A percentile compares a stretch with the other conserved stretches of the same genome.
These are phyloP conservation scores for Candida methanosorbosa DNA, from an alignment of 805 yeast species.

Conservation along the genomic window DNA sequence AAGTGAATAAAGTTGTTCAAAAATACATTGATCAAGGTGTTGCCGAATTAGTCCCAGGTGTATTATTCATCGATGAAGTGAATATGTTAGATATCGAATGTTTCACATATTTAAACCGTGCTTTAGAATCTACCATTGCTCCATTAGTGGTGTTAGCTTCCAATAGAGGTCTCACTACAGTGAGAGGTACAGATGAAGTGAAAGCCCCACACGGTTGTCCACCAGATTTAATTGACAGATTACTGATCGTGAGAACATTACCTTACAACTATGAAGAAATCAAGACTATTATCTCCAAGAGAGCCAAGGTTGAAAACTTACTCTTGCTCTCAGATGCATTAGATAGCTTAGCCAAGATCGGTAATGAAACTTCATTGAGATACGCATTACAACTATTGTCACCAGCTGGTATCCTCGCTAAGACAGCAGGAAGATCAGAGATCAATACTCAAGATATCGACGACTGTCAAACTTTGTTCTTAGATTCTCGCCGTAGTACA, in stretches of 20 bases:
- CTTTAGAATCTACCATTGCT: slow-evolving; percentile 84
- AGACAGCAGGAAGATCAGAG: slow-evolving; percentile 62
- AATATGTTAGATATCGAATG: slow-evolving; percentile 98
- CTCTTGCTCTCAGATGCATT: slow-evolving; percentile 62
- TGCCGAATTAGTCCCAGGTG: slow-evolving; percentile 97
- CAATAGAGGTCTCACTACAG: slow-evolving; percentile 86
- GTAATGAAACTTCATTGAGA: slow-evolving; percentile 73
- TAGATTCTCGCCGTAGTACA: slow-evolving; percentile 81
- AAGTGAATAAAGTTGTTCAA: slow-evolving; percentile 90
- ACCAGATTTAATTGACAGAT: slow-evolving; percentile 85
- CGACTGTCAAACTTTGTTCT: slow-evolving; percentile 73
- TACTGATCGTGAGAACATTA: slow-evolving; percentile 84
- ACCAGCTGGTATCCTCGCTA: slow-evolving; percentile 81
- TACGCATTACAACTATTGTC: slow-evolving; percentile 87
- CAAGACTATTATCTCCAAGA: slow-evolving; percentile 67
- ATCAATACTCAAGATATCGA: slow-evolving; percentile 63
- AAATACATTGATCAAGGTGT: slow-evolving; percentile 97
- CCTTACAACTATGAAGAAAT: slow-evolving; percentile 85
- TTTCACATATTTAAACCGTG: slow-evolving; percentile 89
- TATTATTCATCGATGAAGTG: slow-evolving; percentile 93
- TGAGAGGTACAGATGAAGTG: slow-evolving; percentile 82
- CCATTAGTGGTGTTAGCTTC: slow-evolving; percentile 96
- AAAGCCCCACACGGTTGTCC: slow-evolving; percentile 96
- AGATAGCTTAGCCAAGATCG: slow-evolving; percentile 63
- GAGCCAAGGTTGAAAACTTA: slow-evolving; percentile 72